Evolutionary conservation across 192 early-diverging fungal genomes (phyloP).

Genomic region (Gaertneriomyces sp.): DNA sequence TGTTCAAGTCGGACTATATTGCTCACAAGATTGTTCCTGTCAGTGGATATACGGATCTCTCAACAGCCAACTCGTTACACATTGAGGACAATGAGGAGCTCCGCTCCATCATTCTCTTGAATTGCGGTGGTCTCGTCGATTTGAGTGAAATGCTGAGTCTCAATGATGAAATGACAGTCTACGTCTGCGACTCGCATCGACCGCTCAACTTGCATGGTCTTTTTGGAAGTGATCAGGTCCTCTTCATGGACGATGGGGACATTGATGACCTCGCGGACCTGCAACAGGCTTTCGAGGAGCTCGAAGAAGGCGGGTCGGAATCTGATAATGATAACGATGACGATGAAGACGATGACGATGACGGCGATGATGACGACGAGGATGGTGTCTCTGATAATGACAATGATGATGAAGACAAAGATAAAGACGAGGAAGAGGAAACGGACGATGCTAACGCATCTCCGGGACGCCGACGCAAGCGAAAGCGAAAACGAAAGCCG

Average conservation of each 20-base stretch:
- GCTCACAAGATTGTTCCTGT: constrained; percentile 80
- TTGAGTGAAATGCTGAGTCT: constrained; percentile 60
- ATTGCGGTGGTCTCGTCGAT: constrained; percentile 82
- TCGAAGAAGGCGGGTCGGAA: constrained; percentile 49
- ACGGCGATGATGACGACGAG: constrained; percentile 27
- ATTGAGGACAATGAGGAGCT: constrained; percentile 56
- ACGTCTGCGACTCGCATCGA: constrained; percentile 84
- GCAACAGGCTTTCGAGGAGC: constrained; percentile 62
- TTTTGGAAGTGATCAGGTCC: constrained; percentile 65
- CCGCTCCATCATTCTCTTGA: constrained; percentile 74
- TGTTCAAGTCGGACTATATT: constrained; percentile 78
- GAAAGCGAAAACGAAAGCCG: constrained; percentile 6
- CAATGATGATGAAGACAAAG: constrained; percentile 40
- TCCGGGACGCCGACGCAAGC: neutral
- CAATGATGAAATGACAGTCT: constrained; percentile 58
- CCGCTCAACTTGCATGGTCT: constrained; percentile 84
- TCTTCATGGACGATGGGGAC: constrained; percentile 79
- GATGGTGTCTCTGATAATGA: constrained; percentile 20
- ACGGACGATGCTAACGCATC: neutral
- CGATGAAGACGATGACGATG: constrained; percentile 33
- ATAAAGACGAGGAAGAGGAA: constrained; percentile 26
- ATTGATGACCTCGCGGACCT: constrained; percentile 64
- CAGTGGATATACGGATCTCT: constrained; percentile 59
- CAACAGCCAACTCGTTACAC: constrained; percentile 48
- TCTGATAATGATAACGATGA: constrained; percentile 29